These are phyloP conservation scores for Rhododendron griersonianum DNA, from an alignment of 148 eudicot species.

Conservation along the genomic window DNA sequence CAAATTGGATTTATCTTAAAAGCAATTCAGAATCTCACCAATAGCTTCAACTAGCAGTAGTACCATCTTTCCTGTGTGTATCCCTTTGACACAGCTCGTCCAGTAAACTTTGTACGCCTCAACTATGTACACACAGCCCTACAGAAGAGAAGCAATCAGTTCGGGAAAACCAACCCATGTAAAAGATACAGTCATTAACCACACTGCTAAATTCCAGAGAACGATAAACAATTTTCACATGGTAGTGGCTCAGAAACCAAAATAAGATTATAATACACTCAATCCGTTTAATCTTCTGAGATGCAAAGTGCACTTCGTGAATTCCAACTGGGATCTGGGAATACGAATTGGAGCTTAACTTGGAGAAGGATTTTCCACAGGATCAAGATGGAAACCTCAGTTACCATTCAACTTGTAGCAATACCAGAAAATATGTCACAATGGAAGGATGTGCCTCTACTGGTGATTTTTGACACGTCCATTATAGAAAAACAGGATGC, in stretches of 20 bases:
- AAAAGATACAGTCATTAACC: neutral
- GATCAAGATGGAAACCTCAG: neutral
- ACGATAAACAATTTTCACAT: neutral
- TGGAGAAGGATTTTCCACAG: neutral
- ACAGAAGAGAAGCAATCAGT: constrained; percentile 23
- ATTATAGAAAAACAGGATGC: neutral
- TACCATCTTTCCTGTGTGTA: constrained; percentile 90
- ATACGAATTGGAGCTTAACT: neutral
- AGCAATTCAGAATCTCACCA: constrained; percentile 44
- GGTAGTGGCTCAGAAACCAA: neutral
- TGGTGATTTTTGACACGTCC: neutral
- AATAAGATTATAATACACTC: neutral
- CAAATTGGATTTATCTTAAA: neutral
- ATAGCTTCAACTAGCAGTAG: constrained; percentile 89
- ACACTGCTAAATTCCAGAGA: neutral
- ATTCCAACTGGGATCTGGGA: neutral
- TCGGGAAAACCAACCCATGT: neutral
- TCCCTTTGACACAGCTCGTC: constrained; percentile 75
- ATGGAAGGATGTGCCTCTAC: neutral
- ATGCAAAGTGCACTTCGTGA: neutral
- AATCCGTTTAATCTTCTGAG: neutral
- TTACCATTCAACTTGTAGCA: neutral
- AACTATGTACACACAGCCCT: constrained; percentile 84
- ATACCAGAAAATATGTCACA: neutral
- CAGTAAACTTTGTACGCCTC: constrained; percentile 87